A percentile compares a stretch with the other conserved stretches of the same genome.
Conservation (phyloP, 2,329 filamentous ascomycete species). For the Arachnomyces sp. region DNA sequence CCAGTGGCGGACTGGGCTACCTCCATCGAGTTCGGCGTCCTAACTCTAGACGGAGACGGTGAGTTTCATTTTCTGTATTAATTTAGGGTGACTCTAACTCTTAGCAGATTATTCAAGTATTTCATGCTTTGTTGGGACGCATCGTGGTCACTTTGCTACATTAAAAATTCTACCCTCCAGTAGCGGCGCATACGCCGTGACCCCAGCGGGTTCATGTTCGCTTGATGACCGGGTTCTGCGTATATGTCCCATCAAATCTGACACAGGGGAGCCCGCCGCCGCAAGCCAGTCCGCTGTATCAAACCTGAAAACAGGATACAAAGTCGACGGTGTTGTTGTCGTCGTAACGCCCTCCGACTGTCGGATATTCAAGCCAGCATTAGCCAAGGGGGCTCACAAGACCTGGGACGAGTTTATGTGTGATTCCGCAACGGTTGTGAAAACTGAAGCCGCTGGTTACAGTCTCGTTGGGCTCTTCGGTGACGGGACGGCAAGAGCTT, state of each 20-base stretch:
- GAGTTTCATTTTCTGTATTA: conserved; percentile 12
- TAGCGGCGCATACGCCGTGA: conserved; percentile 61
- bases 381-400: conserved; percentile 83
- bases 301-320: conserved; percentile 64
- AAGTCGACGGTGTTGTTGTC: conserved; percentile 72
- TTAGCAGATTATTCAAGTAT: conserved; percentile 76
- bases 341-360: conserved; percentile 65
- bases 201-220: conserved; percentile 58
- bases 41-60: conserved; percentile 85
- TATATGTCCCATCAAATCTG: conserved; percentile 69
- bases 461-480: conserved; percentile 79
- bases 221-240: conserved; percentile 64
- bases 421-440: conserved; percentile 67
- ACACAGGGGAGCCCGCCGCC: conserved; percentile 64
- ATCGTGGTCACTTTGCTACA: conserved; percentile 70
- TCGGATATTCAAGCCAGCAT: conserved; percentile 80
- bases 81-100: conserved; percentile 17
- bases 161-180: conserved; percentile 77
- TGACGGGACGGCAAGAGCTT: conserved; percentile 70
- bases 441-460: conserved; percentile 64
- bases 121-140: conserved; percentile 83
- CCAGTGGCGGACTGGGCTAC: conserved; percentile 64
- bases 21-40: conserved; percentile 78
- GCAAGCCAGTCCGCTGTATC: conserved; percentile 69
- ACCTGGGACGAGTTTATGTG: conserved; percentile 78